phyloP scores from a whole-genome alignment of 106 monocot genomes.

The Phalaenopsis aphrodite region DNA sequence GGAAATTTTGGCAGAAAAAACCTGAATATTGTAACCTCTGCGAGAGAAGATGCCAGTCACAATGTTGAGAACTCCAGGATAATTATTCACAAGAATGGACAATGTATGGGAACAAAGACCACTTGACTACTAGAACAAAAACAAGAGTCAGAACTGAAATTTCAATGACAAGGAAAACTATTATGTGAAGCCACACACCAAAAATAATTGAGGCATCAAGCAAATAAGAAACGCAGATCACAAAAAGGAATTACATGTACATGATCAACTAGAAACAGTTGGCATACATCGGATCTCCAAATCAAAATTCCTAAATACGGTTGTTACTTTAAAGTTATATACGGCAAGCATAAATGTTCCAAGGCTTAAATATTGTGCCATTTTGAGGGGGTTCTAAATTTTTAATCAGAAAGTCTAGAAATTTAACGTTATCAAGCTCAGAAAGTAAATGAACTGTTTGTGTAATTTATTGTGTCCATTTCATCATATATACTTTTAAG shows the following conservation, averaged over 20 bases:
- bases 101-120: constrained; percentile 88
- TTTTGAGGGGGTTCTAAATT: too few relatives aligned
- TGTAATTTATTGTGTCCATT: too few relatives aligned
- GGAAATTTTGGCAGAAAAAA: constrained; percentile 5
- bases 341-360: too few relatives aligned
- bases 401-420: too few relatives aligned
- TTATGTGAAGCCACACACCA: background rate
- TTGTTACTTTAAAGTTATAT: too few relatives aligned
- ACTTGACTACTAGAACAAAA: constrained; percentile 40
- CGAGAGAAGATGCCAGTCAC: constrained; percentile 94
- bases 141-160: background rate
- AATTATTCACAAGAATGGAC: constrained; percentile 85
- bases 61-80: constrained; percentile 83
- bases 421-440: too few relatives aligned
- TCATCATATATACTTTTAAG: too few relatives aligned
- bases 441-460: too few relatives aligned
- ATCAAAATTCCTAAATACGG: background rate
- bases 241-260: background rate
- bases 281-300: background rate
- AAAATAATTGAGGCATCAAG: too few relatives aligned
- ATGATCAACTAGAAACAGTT: background rate
- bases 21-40: constrained; percentile 99
- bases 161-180: background rate
- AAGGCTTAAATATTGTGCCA: too few relatives aligned
- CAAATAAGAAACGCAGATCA: too few relatives aligned